These are phyloP conservation scores for Suillus paluster DNA, from an alignment of 768 basidiomycete species.

Conservation along the genomic window DNA sequence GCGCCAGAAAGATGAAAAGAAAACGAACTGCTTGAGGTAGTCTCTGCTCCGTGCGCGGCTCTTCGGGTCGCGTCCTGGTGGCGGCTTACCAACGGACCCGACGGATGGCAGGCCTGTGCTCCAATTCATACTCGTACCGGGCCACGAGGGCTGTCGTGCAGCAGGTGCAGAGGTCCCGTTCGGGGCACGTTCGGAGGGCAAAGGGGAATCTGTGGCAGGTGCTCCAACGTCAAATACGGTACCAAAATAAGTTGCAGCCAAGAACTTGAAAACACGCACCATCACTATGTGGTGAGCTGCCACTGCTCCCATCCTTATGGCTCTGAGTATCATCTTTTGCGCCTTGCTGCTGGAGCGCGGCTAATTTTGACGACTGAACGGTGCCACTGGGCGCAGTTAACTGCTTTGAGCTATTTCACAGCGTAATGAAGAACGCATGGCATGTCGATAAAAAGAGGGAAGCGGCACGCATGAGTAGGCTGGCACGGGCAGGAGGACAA, in stretches of 20 bases:
- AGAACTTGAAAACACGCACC: slow-evolving; percentile 46
- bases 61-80: slow-evolving; percentile 90
- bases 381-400: slow-evolving; percentile 58
- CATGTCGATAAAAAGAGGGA: slow-evolving; percentile 24
- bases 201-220: slow-evolving; percentile 62
- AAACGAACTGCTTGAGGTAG: slow-evolving; percentile 91
- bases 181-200: slow-evolving; percentile 67
- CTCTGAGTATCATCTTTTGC: slow-evolving; percentile 76
- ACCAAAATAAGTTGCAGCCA: slow-evolving; percentile 15
- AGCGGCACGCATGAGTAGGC: slow-evolving; percentile 8
- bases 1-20: slow-evolving; percentile 14
- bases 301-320: slow-evolving; percentile 79
- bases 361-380: slow-evolving; percentile 68
- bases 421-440: slow-evolving; percentile 33
- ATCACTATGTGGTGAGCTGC: slow-evolving; percentile 86
- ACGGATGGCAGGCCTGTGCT: slow-evolving; percentile 38
- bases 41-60: slow-evolving; percentile 93
- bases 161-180: slow-evolving; percentile 59
- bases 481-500: slow-evolving; percentile 14
- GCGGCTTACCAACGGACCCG: slow-evolving; percentile 67
- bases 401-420: slow-evolving; percentile 72
- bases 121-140: slow-evolving; percentile 47
- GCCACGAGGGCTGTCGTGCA: slow-evolving; percentile 62
- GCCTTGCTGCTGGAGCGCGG: slow-evolving; percentile 56
- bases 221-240: slow-evolving; percentile 9